Conservation (phyloP, 495 filamentous ascomycete species). For the Lichina pygmaea region DNA sequence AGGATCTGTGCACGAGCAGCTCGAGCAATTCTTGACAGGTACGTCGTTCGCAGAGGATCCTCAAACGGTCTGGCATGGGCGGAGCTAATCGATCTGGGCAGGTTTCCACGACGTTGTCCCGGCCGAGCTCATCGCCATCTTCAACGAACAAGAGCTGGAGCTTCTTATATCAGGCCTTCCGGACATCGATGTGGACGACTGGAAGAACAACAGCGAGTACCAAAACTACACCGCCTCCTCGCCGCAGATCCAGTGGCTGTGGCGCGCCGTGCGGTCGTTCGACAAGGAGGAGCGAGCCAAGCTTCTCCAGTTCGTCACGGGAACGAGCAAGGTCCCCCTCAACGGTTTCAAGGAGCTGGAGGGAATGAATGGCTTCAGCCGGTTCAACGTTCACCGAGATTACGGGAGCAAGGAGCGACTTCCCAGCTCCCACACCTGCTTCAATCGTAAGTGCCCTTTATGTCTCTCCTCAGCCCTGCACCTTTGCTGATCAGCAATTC, state of each 20-base stretch:
- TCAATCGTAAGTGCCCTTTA: conserved; percentile 62
- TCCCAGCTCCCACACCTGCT: conserved; percentile 92
- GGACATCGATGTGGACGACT: conserved; percentile 94
- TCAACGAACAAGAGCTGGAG: conserved; percentile 96
- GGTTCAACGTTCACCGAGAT: conserved; percentile 97
- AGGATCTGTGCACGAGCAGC: conserved; percentile 73
- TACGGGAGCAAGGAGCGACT: conserved; percentile 95
- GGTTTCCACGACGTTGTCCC: conserved; percentile 98
- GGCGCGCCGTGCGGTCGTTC: conserved; percentile 90
- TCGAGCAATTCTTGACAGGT: conserved; percentile 88
- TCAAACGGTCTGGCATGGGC: neutral
- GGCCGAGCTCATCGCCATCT: conserved; percentile 81
- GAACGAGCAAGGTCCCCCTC: conserved; percentile 92
- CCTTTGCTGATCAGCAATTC: conserved; percentile 98
- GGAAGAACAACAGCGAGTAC: conserved; percentile 96
- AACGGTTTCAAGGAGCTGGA: conserved; percentile 98
- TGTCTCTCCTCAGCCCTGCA: conserved; percentile 59
- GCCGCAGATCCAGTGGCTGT: conserved; percentile 98
- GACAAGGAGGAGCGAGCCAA: conserved; percentile 98
- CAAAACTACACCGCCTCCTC: conserved; percentile 92
- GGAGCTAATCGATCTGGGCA: conserved; percentile 12
- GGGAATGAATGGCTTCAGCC: conserved; percentile 95
- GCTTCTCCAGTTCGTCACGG: conserved; percentile 91
- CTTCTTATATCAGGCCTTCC: conserved; percentile 89
- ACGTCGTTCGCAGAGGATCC: conserved; percentile 8